Evolutionary conservation across 2,329 filamentous ascomycete species (phyloP).

Genomic region (Talaromyces amestolkiae): DNA sequence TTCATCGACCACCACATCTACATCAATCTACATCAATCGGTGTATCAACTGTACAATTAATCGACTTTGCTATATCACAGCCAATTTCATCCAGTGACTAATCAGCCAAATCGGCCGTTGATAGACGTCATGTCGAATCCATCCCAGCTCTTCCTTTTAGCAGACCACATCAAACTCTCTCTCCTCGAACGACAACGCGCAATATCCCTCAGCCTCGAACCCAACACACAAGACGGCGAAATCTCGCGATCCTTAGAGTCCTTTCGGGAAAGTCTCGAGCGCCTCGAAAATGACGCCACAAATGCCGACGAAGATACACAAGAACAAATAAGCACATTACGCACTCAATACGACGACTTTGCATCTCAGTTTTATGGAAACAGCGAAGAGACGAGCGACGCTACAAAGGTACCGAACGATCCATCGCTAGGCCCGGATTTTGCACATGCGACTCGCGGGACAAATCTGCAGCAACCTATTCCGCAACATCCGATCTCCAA

Average conservation of each 20-base stretch:
- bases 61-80: no score
- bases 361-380: slow-evolving; percentile 75
- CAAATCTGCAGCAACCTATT: slow-evolving; percentile 42
- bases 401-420: slow-evolving; percentile 61
- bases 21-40: background rate
- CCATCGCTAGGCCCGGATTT: slow-evolving; percentile 63
- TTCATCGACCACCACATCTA: background rate
- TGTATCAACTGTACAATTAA: background rate
- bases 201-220: slow-evolving; percentile 73
- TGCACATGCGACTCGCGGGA: slow-evolving; percentile 53
- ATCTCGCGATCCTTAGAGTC: slow-evolving; percentile 86
- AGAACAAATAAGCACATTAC: slow-evolving; percentile 67
- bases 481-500: slow-evolving; percentile 55
- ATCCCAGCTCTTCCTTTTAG: slow-evolving; percentile 81
- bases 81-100: background rate
- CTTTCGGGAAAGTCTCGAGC: slow-evolving; percentile 73
- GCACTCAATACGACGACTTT: slow-evolving; percentile 72
- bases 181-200: slow-evolving; percentile 88
- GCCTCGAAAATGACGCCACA: slow-evolving; percentile 56
- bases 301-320: slow-evolving; percentile 55
- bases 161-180: slow-evolving; percentile 95
- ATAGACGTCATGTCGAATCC: slow-evolving; percentile 49
- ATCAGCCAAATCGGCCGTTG: background rate
- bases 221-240: slow-evolving; percentile 79
- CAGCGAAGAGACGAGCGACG: slow-evolving; percentile 46